These are phyloP conservation scores for Pseudocercospora vitis DNA, from an alignment of 2,329 filamentous ascomycete species.

Conservation along the genomic window DNA sequence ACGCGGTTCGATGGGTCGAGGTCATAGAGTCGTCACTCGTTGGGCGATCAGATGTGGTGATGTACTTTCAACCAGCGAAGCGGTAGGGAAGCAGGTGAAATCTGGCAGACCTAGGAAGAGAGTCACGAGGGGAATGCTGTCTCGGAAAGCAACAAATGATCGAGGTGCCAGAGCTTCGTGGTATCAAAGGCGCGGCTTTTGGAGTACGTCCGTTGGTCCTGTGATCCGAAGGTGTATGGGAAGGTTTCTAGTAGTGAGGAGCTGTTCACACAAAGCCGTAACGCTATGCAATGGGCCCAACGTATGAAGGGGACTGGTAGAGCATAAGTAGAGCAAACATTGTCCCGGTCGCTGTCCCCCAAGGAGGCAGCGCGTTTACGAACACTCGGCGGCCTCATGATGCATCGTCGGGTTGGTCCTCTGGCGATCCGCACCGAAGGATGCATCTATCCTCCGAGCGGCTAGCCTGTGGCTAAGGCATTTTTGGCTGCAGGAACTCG, in stretches of 20 bases:
- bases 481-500: conserved; percentile 12
- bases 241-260: conserved; percentile 1
- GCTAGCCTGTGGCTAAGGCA: conserved; percentile 21
- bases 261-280: conserved; percentile 16
- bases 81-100: conserved; percentile 9
- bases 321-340: conserved; percentile 19
- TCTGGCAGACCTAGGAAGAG: no score
- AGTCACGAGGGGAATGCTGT: conserved; percentile 24
- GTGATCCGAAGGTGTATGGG: conserved; percentile 12
- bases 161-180: conserved; percentile 11
- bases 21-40: conserved; percentile 10
- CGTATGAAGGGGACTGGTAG: background rate
- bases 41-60: conserved; percentile 5
- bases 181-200: conserved; percentile 13
- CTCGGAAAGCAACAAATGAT: conserved; percentile 20
- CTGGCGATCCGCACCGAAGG: conserved; percentile 18
- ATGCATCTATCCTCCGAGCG: conserved; percentile 16
- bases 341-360: conserved; percentile 7
- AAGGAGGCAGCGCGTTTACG: conserved; percentile 7
- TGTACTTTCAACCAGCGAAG: conserved; percentile 11
- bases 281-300: conserved; percentile 19
- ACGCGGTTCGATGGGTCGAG: background rate
- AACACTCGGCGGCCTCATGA: conserved; percentile 15
- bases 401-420: conserved; percentile 8
- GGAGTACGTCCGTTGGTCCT: conserved; percentile 18